These are phyloP conservation scores for Hydnomerulius pinastri DNA, from an alignment of 768 basidiomycete species.

Conservation along the genomic window DNA sequence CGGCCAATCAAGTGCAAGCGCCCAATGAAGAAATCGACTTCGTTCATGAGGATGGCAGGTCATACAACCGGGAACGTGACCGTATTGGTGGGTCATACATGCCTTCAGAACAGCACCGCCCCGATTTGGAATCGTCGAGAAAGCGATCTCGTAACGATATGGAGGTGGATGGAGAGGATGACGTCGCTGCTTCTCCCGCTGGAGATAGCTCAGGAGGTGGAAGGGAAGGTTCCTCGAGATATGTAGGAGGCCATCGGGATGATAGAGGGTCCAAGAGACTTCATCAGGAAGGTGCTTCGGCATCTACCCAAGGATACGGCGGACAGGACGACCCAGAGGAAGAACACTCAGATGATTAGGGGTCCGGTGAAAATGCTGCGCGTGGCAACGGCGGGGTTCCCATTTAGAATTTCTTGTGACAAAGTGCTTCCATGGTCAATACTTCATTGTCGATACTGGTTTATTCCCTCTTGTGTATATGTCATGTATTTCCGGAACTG, in stretches of 20 bases:
- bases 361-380: slow-evolving; percentile 23
- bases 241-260: slow-evolving; percentile 41
- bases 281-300: slow-evolving; percentile 45
- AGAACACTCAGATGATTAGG: slow-evolving; percentile 34
- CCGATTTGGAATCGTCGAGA: slow-evolving; percentile 46
- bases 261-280: slow-evolving; percentile 63
- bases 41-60: slow-evolving; percentile 55
- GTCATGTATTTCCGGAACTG: slow-evolving; percentile 15
- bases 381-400: slow-evolving; percentile 13
- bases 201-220: slow-evolving; percentile 30
- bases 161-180: slow-evolving; percentile 61
- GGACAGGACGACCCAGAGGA: slow-evolving; percentile 35
- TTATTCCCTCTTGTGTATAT: slow-evolving; percentile 13
- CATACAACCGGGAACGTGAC: slow-evolving; percentile 39
- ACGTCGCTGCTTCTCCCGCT: slow-evolving; percentile 37
- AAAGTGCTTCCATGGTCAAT: slow-evolving; percentile 20
- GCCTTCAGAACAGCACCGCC: slow-evolving; percentile 38
- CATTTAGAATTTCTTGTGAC: slow-evolving; percentile 37
- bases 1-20: slow-evolving; percentile 41
- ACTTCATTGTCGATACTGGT: slow-evolving; percentile 15
- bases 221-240: slow-evolving; percentile 33
- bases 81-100: slow-evolving; percentile 36
- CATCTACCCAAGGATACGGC: slow-evolving; percentile 26
- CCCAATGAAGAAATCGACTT: slow-evolving; percentile 51
- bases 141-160: slow-evolving; percentile 64